Evolutionary conservation across 2,329 filamentous ascomycete genomes (phyloP), one percentile per base, ranked within the genome.

Genomic region (Venturia pyrina): DNA sequence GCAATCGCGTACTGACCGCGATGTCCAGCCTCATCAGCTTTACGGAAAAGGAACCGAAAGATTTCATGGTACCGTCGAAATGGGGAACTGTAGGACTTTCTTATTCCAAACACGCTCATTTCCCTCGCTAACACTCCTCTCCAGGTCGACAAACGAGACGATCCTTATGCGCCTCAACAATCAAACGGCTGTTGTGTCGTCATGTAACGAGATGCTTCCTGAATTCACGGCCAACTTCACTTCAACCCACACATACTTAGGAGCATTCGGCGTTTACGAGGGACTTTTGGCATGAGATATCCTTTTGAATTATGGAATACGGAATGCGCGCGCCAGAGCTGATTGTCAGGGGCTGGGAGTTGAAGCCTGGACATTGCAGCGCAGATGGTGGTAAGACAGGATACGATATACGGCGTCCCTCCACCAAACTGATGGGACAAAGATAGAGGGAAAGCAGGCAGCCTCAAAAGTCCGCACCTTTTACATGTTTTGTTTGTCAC

Each of bases 51-150:
- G 80, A 82, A 79, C 97, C 95, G 72, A 90, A 93, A 78, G 95
- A 99, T 78, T 98, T 96, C 82, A 98, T 99, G 95, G 93, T 98
- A 66, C 93, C 93, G 63, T 96, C 92, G 65, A 90, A 96, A 78
- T 99, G 95, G 95, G 93, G 93, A 71, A 86, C 88, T 68, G 85
- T 87, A 81, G 71, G 81, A 75, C 56, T 53, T 37, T 64, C 40
- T 62, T 65, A 40, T 66, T 34, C 37, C 64, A 34, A 32, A n/a
- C 56, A 32, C 32, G 21, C 48, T 65, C 40, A 19, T 17, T 65
- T 64, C 24, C 10, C 10, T 48, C 34, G 43, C 40, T 62, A 21
- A 46, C 59, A 44, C n/a, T 46, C 8, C 28, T 11, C 43, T 34
- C 40, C 1, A 87, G 83, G 91, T 98, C 70, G 91, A 96, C 75